Conservation (phyloP, 164 flowering plant genomes). For the Buxus sempervirens region DNA sequence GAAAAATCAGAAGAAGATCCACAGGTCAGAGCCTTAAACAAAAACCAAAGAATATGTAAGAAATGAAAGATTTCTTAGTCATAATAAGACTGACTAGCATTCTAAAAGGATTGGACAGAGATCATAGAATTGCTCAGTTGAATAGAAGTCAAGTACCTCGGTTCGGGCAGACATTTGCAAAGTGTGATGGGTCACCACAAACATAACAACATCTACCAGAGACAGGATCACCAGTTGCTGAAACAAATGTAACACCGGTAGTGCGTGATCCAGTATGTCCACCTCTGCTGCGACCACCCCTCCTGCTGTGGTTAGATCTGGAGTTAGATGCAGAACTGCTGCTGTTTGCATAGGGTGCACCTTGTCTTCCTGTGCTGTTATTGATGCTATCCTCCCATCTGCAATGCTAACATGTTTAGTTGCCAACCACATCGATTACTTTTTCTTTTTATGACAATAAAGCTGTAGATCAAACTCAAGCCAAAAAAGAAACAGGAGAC, state of each 20-base stretch:
- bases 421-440: neutral
- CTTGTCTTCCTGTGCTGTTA: conserved; percentile 22
- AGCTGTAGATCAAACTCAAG: too few relatives aligned
- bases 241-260: conserved; percentile 48
- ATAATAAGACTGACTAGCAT: neutral
- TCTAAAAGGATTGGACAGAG: neutral
- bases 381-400: conserved; percentile 76
- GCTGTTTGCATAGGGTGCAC: conserved; percentile 7
- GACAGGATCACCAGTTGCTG: conserved; percentile 87
- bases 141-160: conserved; percentile 32
- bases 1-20: too few relatives aligned
- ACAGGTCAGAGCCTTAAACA: too few relatives aligned
- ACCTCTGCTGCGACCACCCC: conserved; percentile 59
- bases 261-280: conserved; percentile 31
- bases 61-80: too few relatives aligned
- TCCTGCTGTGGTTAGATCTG: conserved; percentile 26
- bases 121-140: neutral
- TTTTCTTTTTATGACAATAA: neutral
- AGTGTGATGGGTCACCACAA: conserved; percentile 94
- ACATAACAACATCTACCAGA: conserved; percentile 62
- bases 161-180: conserved; percentile 81
- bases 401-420: conserved; percentile 13
- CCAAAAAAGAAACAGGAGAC: neutral
- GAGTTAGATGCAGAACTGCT: conserved; percentile 32
- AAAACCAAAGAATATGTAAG: too few relatives aligned